phyloP scores from a whole-genome alignment of 129 eudicot genomes.

The Chrysanthemum makinoi region DNA sequence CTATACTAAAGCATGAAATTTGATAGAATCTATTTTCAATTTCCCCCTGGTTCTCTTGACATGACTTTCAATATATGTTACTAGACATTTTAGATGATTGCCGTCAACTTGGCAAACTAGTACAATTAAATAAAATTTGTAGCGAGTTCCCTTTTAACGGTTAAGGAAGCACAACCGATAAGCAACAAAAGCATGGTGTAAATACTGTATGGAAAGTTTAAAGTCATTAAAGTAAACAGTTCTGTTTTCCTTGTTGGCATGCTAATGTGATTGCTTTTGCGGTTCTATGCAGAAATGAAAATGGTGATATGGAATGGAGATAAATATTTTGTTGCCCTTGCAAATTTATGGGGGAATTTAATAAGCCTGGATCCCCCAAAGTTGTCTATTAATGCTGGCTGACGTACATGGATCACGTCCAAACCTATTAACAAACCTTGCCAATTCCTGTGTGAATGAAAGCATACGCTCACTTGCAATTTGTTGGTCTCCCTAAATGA shows the following conservation, averaged over 20 bases:
- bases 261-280: conserved; percentile 5
- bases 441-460: conserved; percentile 8
- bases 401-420: conserved; percentile 16
- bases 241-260: background rate
- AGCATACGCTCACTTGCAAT: background rate
- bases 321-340: conserved; percentile 54
- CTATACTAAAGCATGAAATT: no score
- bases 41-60: no score
- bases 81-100: no score
- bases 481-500: background rate
- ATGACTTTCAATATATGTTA: background rate
- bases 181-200: no score
- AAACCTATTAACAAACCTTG: conserved; percentile 3
- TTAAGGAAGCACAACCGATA: no score
- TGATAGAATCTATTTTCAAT: no score
- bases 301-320: conserved; percentile 58
- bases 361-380: conserved; percentile 66
- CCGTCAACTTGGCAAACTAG: no score
- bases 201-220: no score
- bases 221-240: no score
- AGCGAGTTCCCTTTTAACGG: no score
- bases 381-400: conserved; percentile 46
- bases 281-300: conserved; percentile 47
- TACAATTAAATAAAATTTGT: no score
- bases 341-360: conserved; percentile 85